These are phyloP conservation scores for Boletus rex-veris DNA, from an alignment of 768 basidiomycete species.

Conservation along the genomic window DNA sequence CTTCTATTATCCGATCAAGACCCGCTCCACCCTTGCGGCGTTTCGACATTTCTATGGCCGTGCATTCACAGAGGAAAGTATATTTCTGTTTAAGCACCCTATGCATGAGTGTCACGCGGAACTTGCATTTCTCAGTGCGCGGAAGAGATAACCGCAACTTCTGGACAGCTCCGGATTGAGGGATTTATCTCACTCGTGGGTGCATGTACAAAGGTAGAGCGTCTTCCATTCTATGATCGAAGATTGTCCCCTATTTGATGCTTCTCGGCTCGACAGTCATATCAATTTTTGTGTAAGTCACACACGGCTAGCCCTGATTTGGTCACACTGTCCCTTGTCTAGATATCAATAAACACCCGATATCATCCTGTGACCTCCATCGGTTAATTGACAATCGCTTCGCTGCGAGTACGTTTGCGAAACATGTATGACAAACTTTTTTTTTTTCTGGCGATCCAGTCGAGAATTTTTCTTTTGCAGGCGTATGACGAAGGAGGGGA, in stretches of 20 bases:
- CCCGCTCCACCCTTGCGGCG: slow-evolving; percentile 54
- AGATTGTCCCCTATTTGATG: slow-evolving; percentile 19
- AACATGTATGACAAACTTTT: slow-evolving; percentile 48
- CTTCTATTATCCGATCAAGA: slow-evolving; percentile 42
- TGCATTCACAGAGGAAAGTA: slow-evolving; percentile 62
- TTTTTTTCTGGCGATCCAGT: neutral
- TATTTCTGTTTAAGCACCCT: slow-evolving; percentile 7
- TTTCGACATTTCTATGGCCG: slow-evolving; percentile 77
- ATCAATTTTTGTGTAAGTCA: slow-evolving; percentile 81
- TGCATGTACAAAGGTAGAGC: slow-evolving; percentile 61
- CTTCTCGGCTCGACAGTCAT: slow-evolving; percentile 46
- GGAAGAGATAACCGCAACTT: slow-evolving; percentile 53
- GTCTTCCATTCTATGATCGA: slow-evolving; percentile 14
- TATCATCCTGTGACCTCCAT: slow-evolving; percentile 65
- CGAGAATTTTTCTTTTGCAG: slow-evolving; percentile 35
- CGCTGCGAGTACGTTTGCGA: slow-evolving; percentile 65
- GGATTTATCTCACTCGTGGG: slow-evolving; percentile 88
- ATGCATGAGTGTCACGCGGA: slow-evolving; percentile 11
- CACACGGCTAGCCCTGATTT: neutral
- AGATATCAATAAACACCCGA: slow-evolving; percentile 81
- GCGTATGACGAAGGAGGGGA: slow-evolving; percentile 67
- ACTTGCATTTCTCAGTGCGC: slow-evolving; percentile 49
- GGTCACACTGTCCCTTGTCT: slow-evolving; percentile 3
- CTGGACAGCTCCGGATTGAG: slow-evolving; percentile 53
- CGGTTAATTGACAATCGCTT: slow-evolving; percentile 65